Base-by-base conservation (phyloP, 2,329 filamentous ascomycete genomes). In the Hypoxylon sp. region DNA sequence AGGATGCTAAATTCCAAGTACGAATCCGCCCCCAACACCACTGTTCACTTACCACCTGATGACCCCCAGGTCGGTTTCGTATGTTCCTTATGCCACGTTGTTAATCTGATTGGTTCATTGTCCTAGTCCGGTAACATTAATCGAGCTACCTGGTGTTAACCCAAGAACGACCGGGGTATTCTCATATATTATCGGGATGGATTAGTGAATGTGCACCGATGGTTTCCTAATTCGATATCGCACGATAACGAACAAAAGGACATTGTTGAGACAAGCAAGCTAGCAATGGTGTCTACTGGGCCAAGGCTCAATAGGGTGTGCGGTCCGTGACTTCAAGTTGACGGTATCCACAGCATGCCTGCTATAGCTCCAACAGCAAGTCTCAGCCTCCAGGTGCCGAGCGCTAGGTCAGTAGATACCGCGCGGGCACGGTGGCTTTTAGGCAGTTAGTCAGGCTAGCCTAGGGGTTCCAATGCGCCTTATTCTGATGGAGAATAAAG, bases 41-140 rank as follows among this genome's bases (percentile, higher is more conserved):
- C 63, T 49, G 17, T 43, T 17, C 38, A 43, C 38, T 17, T 17
- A 43, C 38, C 17, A 43, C 38, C 38, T 43, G 38, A 21, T 49
- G 56, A 60, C 36, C 28, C 21, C 60, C 43, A 30, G 52, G 61
- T 17, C 43, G 21, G 68, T 65, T 63, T 66, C 65, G 65, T 65
- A 61, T 68, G 59, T 49, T 63, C 62, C 68, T 63, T 30, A 45
- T 58, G 60, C 68, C 62, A 63, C 59, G 55, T 60, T 68, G 52
- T 60, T 67, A 49, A 59, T 60, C 59, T 48, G 53, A 65, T 61
- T 65, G 57, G 61, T 41, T 34, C 13, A 32, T 50, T 46, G 38
- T 64, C 68, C 60, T 28, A 45, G 56, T 65, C 32, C 46, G 60
- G 68, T 14, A 66, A 46, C 38, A 70, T 66, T 66, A 28, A 48